These are phyloP conservation scores for Nannizziopsis barbatae DNA, from an alignment of 2,329 filamentous ascomycete species.

Conservation along the genomic window DNA sequence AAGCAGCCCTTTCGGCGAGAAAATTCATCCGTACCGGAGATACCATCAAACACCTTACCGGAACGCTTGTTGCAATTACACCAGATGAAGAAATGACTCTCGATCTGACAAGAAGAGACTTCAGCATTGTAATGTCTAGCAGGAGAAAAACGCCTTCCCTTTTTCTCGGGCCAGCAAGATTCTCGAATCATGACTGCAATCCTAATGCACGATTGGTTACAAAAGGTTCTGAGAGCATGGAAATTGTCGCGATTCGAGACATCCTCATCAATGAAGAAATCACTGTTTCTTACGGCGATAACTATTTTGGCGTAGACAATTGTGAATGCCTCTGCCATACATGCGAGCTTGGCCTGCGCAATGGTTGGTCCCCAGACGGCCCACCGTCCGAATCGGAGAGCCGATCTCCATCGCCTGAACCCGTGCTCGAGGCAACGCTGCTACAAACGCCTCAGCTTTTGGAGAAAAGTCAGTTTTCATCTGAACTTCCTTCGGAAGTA, in stretches of 20 bases:
- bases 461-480: slow-evolving; percentile 12
- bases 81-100: slow-evolving; percentile 79
- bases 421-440: neutral
- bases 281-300: slow-evolving; percentile 88
- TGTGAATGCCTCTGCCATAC: slow-evolving; percentile 87
- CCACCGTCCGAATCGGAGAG: neutral
- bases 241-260: slow-evolving; percentile 70
- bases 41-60: slow-evolving; percentile 78
- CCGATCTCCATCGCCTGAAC: slow-evolving; percentile 1
- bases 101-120: slow-evolving; percentile 74
- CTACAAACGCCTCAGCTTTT: neutral
- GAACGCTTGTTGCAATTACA: slow-evolving; percentile 85
- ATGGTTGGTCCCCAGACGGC: slow-evolving; percentile 60
- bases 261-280: slow-evolving; percentile 89
- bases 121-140: slow-evolving; percentile 91
- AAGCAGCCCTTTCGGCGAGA: slow-evolving; percentile 76
- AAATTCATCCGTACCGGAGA: slow-evolving; percentile 69
- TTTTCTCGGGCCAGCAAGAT: slow-evolving; percentile 88
- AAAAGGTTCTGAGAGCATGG: slow-evolving; percentile 73
- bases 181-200: slow-evolving; percentile 93
- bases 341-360: slow-evolving; percentile 63
- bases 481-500: neutral
- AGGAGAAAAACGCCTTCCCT: slow-evolving; percentile 81
- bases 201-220: slow-evolving; percentile 84
- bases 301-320: slow-evolving; percentile 91